phyloP scores from a whole-genome alignment of 2,329 filamentous ascomycete genomes.

The Colletotrichum simmondsii region DNA sequence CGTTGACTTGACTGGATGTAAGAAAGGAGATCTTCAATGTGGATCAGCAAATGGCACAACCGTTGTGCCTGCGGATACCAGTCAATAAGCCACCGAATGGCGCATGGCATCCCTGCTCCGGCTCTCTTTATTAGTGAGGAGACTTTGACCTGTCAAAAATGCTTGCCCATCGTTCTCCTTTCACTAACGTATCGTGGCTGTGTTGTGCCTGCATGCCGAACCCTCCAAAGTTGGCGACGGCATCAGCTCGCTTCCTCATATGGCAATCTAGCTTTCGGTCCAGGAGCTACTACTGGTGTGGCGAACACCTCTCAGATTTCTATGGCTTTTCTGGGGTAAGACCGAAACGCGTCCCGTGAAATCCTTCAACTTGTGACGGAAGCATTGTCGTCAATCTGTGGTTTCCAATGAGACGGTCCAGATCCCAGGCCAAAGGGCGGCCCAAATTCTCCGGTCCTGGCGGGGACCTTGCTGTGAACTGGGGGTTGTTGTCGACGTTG shows the following conservation, averaged over 20 bases:
- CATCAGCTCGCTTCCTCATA: not conserved
- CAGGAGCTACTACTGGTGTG: not conserved
- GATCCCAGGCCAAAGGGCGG: slow-evolving; percentile 16
- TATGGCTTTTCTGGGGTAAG: not conserved
- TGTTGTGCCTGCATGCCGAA: not conserved
- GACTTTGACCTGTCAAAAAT: not conserved
- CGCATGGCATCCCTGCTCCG: slow-evolving; percentile 28
- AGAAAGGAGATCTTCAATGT: slow-evolving; percentile 10
- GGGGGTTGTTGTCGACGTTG: not conserved
- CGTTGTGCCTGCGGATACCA: not conserved
- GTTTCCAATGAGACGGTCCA: slow-evolving; percentile 22
- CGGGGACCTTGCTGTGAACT: slow-evolving; percentile 14
- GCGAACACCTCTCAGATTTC: not conserved
- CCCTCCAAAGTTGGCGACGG: not conserved
- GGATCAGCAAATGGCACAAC: slow-evolving; percentile 22
- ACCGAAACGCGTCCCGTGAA: slow-evolving; percentile 2
- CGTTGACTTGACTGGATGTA: not conserved
- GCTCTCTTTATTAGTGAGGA: not conserved
- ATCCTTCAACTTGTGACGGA: not conserved
- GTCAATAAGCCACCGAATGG: slow-evolving; percentile 6
- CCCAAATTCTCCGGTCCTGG: slow-evolving; percentile 26
- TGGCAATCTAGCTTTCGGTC: not conserved
- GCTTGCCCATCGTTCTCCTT: slow-evolving; percentile 8
- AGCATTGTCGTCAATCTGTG: slow-evolving; percentile 1
- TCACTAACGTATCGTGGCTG: not conserved